phyloP scores from a whole-genome alignment of 1,139 yeast species.

The Trichomonascaceae sp. region DNA sequence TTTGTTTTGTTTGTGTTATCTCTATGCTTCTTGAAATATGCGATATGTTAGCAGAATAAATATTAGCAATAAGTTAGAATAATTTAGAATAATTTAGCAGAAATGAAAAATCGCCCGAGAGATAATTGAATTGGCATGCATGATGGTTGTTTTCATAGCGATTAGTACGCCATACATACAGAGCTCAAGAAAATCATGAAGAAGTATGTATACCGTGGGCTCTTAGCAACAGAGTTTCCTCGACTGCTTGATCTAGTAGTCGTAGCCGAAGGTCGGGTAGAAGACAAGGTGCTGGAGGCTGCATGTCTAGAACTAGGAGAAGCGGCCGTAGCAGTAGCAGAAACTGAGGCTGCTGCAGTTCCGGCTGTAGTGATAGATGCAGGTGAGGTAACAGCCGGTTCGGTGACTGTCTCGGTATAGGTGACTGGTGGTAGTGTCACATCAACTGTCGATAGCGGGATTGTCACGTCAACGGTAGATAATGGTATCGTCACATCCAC shows the following conservation, averaged over 20 bases:
- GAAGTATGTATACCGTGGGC: not conserved
- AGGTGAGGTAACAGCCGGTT: not conserved
- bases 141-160: no score
- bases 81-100: not conserved
- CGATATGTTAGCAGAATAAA: not conserved
- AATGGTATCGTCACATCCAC: not conserved
- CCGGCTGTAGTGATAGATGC: not conserved
- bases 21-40: not conserved
- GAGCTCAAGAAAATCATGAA: not conserved
- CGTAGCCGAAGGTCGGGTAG: conserved; percentile 1
- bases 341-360: not conserved
- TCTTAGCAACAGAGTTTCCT: not conserved
- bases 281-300: conserved; percentile 6
- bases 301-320: not conserved
- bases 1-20: not conserved
- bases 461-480: not conserved
- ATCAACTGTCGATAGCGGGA: not conserved
- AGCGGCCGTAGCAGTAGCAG: not conserved
- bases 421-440: not conserved
- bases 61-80: not conserved
- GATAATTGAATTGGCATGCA: no score
- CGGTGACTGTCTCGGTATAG: not conserved
- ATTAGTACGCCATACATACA: not conserved
- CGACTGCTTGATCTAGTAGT: not conserved
- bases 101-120: not conserved